A percentile compares a stretch with the other conserved stretches of the same genome.
Conservation (phyloP, 495 filamentous ascomycete species). For the Antarctomyces pellizariae region DNA sequence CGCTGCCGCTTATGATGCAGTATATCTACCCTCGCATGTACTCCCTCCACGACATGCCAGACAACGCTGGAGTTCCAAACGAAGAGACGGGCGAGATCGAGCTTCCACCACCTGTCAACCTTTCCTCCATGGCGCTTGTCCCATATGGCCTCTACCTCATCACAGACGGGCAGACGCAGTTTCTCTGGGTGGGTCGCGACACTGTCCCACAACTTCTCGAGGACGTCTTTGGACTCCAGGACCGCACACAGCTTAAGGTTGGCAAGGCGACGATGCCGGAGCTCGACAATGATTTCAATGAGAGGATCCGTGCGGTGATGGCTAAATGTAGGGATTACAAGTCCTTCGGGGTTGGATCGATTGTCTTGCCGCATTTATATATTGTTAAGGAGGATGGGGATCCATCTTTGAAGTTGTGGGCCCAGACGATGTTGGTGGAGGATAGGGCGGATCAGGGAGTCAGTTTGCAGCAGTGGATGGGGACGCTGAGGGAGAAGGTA, state of each 20-base stretch:
- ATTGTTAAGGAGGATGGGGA: constrained; percentile 89
- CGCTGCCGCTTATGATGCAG: constrained; percentile 77
- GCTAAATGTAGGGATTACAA: constrained; percentile 79
- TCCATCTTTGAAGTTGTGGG: constrained; percentile 86
- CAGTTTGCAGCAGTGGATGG: constrained; percentile 85
- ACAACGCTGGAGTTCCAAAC: constrained; percentile 68
- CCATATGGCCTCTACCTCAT: constrained; percentile 92
- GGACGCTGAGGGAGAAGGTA: constrained; percentile 88
- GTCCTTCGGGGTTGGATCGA: constrained; percentile 68
- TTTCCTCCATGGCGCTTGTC: constrained; percentile 72
- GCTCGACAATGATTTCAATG: constrained; percentile 89
- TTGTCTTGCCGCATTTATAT: constrained; percentile 77
- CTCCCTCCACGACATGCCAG: constrained; percentile 96
- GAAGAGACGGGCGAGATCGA: constrained; percentile 65
- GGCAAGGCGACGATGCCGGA: constrained; percentile 73
- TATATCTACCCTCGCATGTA: constrained; percentile 92
- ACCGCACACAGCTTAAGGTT: constrained; percentile 61
- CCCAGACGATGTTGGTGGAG: constrained; percentile 85
- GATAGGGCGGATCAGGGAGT: constrained; percentile 84
- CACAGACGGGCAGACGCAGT: constrained; percentile 92
- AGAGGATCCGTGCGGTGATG: constrained; percentile 68
- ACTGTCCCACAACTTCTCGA: constrained; percentile 69
- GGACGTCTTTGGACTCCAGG: constrained; percentile 74
- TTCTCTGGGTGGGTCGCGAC: constrained; percentile 89
- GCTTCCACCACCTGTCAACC: constrained; percentile 63